These are phyloP conservation scores for Harringtonia aguacate DNA, from an alignment of 2,329 filamentous ascomycete genomes.

Conservation along the genomic window DNA sequence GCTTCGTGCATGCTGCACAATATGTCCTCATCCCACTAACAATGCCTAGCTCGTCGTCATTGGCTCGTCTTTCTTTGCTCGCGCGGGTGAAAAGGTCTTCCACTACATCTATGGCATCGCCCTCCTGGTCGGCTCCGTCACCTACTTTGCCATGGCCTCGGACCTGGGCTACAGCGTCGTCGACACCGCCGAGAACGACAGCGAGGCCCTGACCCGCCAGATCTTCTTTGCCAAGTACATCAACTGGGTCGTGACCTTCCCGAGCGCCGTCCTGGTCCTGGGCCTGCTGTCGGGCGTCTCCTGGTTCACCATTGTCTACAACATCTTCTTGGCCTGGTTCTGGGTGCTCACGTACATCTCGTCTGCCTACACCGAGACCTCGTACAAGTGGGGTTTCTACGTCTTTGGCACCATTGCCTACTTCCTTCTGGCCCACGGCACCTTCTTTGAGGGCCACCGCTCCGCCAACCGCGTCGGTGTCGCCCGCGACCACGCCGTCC, in stretches of 20 bases:
- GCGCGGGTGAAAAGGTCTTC: conserved; percentile 40
- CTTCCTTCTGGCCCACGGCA: conserved; percentile 33
- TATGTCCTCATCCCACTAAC: conserved; percentile 6
- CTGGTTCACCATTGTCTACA: conserved; percentile 45
- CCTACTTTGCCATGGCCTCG: conserved; percentile 42
- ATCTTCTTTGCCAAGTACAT: conserved; percentile 47
- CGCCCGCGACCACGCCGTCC: conserved; percentile 30
- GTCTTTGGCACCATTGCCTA: conserved; percentile 38
- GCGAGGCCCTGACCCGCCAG: conserved; percentile 25
- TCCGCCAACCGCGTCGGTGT: conserved; percentile 30
- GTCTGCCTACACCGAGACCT: conserved; percentile 33
- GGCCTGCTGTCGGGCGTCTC: conserved; percentile 38
- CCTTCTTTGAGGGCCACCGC: conserved; percentile 25
- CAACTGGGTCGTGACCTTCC: conserved; percentile 42
- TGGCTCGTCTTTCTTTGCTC: conserved; percentile 29
- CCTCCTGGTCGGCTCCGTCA: conserved; percentile 35
- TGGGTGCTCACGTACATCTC: conserved; percentile 41
- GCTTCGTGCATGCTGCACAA: neutral
- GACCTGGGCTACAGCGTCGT: conserved; percentile 36
- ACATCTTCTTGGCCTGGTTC: conserved; percentile 36
- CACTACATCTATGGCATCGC: conserved; percentile 43
- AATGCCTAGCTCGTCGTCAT: conserved; percentile 26
- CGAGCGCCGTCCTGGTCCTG: conserved; percentile 31
- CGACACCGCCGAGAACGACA: conserved; percentile 18
- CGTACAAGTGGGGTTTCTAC: conserved; percentile 50